A percentile compares a stretch with the other conserved stretches of the same genome.
These are phyloP conservation scores for Pythium pyrilobum DNA, from an alignment of 352 stramenopile genomes.

Conservation along the genomic window DNA sequence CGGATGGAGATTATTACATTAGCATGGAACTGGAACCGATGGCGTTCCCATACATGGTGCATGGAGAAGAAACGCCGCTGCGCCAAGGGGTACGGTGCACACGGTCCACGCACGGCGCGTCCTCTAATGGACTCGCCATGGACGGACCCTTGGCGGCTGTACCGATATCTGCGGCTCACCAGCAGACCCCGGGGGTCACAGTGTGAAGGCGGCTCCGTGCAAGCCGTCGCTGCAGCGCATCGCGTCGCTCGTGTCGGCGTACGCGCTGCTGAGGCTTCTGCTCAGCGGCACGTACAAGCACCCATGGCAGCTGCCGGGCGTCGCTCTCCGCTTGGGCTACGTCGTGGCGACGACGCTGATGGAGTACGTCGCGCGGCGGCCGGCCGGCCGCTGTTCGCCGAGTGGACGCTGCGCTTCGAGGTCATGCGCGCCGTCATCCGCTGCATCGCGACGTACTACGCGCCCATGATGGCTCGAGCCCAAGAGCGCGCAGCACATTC, in stretches of 20 bases:
- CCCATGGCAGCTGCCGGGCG: slow-evolving; percentile 2
- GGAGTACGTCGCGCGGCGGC: slow-evolving; percentile 9
- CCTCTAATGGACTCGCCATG: no score
- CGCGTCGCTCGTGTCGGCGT: not conserved
- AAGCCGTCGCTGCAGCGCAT: no score
- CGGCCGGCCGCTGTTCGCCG: slow-evolving; percentile 4
- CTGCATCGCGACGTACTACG: not conserved
- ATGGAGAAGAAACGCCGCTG: no score
- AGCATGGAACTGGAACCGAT: no score
- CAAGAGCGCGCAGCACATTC: slow-evolving; percentile 4
- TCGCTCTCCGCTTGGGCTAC: not conserved
- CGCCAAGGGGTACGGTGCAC: no score
- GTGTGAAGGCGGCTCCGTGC: no score
- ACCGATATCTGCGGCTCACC: no score
- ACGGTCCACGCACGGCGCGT: no score
- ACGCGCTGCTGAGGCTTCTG: not conserved
- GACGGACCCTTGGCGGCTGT: no score
- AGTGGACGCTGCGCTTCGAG: slow-evolving; percentile 20
- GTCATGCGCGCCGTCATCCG: slow-evolving; percentile 2
- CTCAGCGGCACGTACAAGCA: not conserved
- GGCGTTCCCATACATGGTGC: no score
- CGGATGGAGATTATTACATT: no score
- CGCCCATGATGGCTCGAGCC: not conserved
- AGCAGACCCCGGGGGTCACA: no score
- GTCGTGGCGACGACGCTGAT: not conserved